Base-by-base conservation (phyloP, 192 early-diverging fungal genomes). In the Mortierella claussenii region DNA sequence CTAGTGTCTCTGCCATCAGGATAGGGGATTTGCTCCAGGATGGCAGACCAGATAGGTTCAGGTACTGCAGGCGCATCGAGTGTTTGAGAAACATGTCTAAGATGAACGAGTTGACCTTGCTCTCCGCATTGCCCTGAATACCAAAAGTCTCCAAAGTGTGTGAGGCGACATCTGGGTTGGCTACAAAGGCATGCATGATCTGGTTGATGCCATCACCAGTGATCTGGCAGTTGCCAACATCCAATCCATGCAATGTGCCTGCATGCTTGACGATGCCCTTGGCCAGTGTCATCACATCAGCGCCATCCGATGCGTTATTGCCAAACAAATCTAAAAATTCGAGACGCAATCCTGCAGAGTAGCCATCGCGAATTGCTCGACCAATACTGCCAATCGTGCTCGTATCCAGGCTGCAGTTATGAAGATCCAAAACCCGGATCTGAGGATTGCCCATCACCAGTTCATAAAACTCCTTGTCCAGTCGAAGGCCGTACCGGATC, bases 211-310 rank as follows among this genome's bases (percentile, higher is more conserved):
- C 73, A 34, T 76, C 73, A 2, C 73, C 73, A 0, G 73, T 76
- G 33, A 76, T 76, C 45, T 76, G 63, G 27, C 73, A 76, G 45
- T 76, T 55, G 8, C 73, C 59, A 3, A 76, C 59, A 37, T 66
- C 57, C 24, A 76, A 20, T 3, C 21, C 32, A 20, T 76, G 73
- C 0, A 76, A 36, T 0, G 73, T 76, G 10, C 73, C 73, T 20
- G 73, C 73, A 11, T 76, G 73, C 46, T 76, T 76, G 52, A 76
- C 73, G 24, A 76, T 67, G 12, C 73, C 73, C 53, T 76, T 76
- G 36, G 73, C 73, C 36, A 76, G 26, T 1, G 73, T 76, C 73
- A 76, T 76, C 36, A 76, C 73, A 51, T 76, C 73, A 0, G 73
- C 73, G 24, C 73, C 73, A 46, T 76, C 73, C 27, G 73, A 76